Evolutionary conservation across 2,329 filamentous ascomycete genomes (phyloP).

Genomic region (Cladophialophora immunda): DNA sequence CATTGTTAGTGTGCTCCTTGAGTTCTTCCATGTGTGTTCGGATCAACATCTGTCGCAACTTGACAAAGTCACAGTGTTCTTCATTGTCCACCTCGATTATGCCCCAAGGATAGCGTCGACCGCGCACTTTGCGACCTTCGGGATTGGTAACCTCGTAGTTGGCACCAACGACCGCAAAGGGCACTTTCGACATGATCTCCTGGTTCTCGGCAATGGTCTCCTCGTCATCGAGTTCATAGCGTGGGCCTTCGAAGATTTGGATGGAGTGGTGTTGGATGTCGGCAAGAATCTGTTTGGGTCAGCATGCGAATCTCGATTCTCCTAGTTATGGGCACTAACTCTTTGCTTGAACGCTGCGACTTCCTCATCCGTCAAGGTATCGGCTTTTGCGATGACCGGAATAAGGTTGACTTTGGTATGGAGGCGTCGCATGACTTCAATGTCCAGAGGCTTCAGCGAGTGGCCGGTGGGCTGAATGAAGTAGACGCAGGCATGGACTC

Average conservation of each 20-base stretch:
- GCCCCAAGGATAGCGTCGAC: conserved; percentile 97
- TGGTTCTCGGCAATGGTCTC: conserved; percentile 99
- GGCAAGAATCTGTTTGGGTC: conserved; percentile 77
- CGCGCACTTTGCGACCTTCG: conserved; percentile 94
- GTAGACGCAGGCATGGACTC: conserved; percentile 98
- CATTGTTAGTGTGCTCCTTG: conserved; percentile 99
- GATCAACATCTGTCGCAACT: conserved; percentile 99
- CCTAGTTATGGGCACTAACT: conserved; percentile 66
- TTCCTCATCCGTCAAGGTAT: conserved; percentile 97
- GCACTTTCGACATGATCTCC: conserved; percentile 99
- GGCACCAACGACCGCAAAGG: conserved; percentile 96
- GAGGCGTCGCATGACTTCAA: conserved; percentile 98
- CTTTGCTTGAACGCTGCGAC: conserved; percentile 93
- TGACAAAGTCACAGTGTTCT: conserved; percentile 99
- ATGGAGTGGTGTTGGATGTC: conserved; percentile 98
- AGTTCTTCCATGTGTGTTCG: conserved; percentile 99
- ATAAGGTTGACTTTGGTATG: conserved; percentile 99
- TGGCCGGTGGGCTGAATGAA: conserved; percentile 99
- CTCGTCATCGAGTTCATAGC: conserved; percentile 98
- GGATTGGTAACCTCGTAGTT: conserved; percentile 91
- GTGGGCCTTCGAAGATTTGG: conserved; percentile 98
- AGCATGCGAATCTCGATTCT: conserved; percentile 35
- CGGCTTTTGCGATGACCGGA: conserved; percentile 97
- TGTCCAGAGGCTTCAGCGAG: conserved; percentile 96
- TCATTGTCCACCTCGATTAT: conserved; percentile 99